Evolutionary conservation across 2,329 filamentous ascomycete species (phyloP), one percentile per base, ranked within the genome.

Genomic region (Aspergillus sp.): DNA sequence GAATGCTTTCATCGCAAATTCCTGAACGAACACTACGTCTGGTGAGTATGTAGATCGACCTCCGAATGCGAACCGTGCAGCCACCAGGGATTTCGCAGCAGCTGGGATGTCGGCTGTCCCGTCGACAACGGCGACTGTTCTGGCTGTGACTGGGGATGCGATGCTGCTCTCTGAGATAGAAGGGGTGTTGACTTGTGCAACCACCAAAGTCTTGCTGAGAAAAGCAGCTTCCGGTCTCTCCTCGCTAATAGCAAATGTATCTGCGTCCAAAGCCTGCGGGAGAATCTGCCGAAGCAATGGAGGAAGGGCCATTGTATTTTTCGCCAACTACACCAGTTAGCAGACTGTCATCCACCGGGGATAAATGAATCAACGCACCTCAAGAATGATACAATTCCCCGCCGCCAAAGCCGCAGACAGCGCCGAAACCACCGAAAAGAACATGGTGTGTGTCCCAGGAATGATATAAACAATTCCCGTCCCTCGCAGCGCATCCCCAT

Each of bases 11-110:
- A 83, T 82, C 3, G 79, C 75, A 58, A 81, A 88, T 61, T 88
- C 86, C 59, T 88, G 86, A n/a, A 89, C 85, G 0, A 88, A 70
- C 0, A 88, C 81, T 0, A 87, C 31, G 64, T 88, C 85, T 0
- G 86, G 86, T 0, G 84, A 82, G 64, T 87, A 88, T 0, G 84
- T 79, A 1, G 85, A 87, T 2, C 70, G 75, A 2, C 85, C 85
- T 1, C 80, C 75, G 31, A 86, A 83, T 14, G 73, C 72, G 63
- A 87, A 83, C 2, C 84, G 76, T 1, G 85, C 83, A 0, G 73
- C 74, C 0, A 82, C 78, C 1, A 88, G 73, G 2, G 78, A 75
- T 55, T 77, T 72, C 1, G 86, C 86, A 0, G 86, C 84, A 3
- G 70, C 64, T 6, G 76, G 67, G 2, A 88, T 60, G 61, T 87